Percentiles rank a stretch among this genome's conserved stretches.
These are phyloP conservation scores for Colletotrichum agaves DNA, from an alignment of 2,329 filamentous ascomycete genomes.

Conservation along the genomic window DNA sequence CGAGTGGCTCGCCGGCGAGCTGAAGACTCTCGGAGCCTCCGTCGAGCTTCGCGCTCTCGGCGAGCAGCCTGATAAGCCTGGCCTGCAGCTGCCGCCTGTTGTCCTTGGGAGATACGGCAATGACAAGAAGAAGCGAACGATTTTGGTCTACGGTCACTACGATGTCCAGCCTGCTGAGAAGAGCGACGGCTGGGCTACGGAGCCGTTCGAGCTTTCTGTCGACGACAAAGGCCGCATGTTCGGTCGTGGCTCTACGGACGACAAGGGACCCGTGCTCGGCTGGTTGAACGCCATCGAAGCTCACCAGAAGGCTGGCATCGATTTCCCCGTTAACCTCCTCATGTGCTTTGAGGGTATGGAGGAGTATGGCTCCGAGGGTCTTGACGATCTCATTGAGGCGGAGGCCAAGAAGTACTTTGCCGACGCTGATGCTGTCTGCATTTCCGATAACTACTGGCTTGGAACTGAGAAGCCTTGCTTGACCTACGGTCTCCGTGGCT, in stretches of 20 bases:
- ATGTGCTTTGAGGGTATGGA: constrained; percentile 99
- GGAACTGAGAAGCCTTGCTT: constrained; percentile 98
- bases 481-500: constrained; percentile 95
- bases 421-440: constrained; percentile 95
- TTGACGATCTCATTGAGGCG: constrained; percentile 92
- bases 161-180: constrained; percentile 96
- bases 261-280: constrained; percentile 96
- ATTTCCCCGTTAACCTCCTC: constrained; percentile 96
- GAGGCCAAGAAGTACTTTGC: constrained; percentile 96
- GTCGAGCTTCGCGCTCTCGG: constrained; percentile 89
- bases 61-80: constrained; percentile 90
- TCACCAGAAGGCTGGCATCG: constrained; percentile 92
- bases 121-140: constrained; percentile 92
- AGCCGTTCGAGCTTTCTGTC: constrained; percentile 89
- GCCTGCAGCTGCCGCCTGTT: constrained; percentile 91
- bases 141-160: constrained; percentile 98
- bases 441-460: constrained; percentile 99
- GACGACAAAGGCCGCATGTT: constrained; percentile 96
- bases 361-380: constrained; percentile 95
- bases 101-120: constrained; percentile 92
- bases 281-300: constrained; percentile 99
- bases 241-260: constrained; percentile 93
- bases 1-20: constrained; percentile 85
- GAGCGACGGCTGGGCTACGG: constrained; percentile 94
- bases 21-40: constrained; percentile 83